Percentiles rank a stretch among this genome's conserved stretches.
Evolutionary conservation across 2,329 filamentous ascomycete species (phyloP).

Genomic region (Aureobasidium sp.): DNA sequence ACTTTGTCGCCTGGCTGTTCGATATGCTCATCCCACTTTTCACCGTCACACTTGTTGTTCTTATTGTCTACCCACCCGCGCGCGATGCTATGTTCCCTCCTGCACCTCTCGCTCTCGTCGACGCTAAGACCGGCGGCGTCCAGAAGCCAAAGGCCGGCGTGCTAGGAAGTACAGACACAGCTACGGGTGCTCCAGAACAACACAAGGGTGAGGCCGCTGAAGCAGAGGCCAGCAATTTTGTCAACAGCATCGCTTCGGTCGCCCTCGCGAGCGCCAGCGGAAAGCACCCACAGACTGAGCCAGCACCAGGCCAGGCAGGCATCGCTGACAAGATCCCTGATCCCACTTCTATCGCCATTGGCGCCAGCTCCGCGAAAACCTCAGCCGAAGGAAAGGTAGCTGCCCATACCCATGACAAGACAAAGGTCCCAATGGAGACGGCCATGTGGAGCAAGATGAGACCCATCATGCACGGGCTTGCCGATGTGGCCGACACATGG

Average conservation of each 20-base stretch:
- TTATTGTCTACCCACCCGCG: conserved; percentile 72
- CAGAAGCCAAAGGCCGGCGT: conserved; percentile 82
- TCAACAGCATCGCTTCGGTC: conserved; percentile 76
- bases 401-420: conserved; percentile 70
- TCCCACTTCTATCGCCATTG: conserved; percentile 61
- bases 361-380: conserved; percentile 60
- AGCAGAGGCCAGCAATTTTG: conserved; percentile 83
- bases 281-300: conserved; percentile 76
- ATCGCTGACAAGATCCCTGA: conserved; percentile 66
- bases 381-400: conserved; percentile 58
- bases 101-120: conserved; percentile 78
- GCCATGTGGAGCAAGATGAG: conserved; percentile 82
- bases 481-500: conserved; percentile 67
- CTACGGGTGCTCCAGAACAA: conserved; percentile 85
- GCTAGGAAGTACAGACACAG: conserved; percentile 77
- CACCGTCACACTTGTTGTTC: conserved; percentile 63
- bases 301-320: conserved; percentile 44
- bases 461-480: conserved; percentile 73
- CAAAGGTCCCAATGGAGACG: conserved; percentile 80
- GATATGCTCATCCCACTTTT: conserved; percentile 75
- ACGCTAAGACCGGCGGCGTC: conserved; percentile 74
- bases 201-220: conserved; percentile 87
- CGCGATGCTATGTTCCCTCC: conserved; percentile 77
- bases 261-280: conserved; percentile 80
- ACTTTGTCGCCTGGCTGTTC: conserved; percentile 73